Conservation (phyloP, 2,329 filamentous ascomycete genomes). For the Blastomyces silverae region DNA sequence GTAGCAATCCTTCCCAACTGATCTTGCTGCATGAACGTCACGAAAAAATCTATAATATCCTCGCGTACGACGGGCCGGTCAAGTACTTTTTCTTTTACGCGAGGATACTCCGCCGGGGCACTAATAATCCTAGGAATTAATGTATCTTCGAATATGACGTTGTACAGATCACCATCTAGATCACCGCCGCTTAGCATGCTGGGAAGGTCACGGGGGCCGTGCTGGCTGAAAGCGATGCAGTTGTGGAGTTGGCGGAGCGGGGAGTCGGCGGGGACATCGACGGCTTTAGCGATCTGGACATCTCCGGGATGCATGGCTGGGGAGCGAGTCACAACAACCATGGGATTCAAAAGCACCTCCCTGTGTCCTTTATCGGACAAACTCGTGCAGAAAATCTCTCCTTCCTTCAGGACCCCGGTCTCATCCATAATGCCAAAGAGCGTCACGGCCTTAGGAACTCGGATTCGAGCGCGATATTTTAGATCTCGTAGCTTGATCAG, state of each 20-base stretch:
- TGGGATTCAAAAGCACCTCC: conserved; percentile 31
- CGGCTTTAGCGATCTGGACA: conserved; percentile 59
- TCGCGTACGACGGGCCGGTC: conserved; percentile 50
- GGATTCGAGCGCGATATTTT: conserved; percentile 73
- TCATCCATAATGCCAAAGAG: conserved; percentile 82
- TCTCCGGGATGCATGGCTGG: conserved; percentile 79
- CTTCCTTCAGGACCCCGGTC: conserved; percentile 59
- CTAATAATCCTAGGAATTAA: conserved; percentile 44
- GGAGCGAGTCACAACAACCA: conserved; percentile 64
- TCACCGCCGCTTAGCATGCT: conserved; percentile 76
- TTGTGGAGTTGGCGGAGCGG: conserved; percentile 59
- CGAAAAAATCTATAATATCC: conserved; percentile 74
- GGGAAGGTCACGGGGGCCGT: conserved; percentile 65
- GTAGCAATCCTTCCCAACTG: conserved; percentile 60
- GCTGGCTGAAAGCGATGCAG: conserved; percentile 69
- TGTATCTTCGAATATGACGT: conserved; percentile 63
- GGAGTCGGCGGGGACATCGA: conserved; percentile 49
- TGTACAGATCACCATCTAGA: conserved; percentile 75
- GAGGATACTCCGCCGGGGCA: conserved; percentile 63
- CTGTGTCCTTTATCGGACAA: conserved; percentile 35
- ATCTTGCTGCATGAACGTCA: conserved; percentile 67
- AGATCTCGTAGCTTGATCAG: conserved; percentile 64
- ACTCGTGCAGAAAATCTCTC: conserved; percentile 61
- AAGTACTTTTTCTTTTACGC: conserved; percentile 53
- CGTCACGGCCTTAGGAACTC: conserved; percentile 62